A percentile compares a stretch with the other conserved stretches of the same genome.
Evolutionary conservation across 2,329 filamentous ascomycete genomes (phyloP).

Genomic region (Fonsecaea multimorphosa): DNA sequence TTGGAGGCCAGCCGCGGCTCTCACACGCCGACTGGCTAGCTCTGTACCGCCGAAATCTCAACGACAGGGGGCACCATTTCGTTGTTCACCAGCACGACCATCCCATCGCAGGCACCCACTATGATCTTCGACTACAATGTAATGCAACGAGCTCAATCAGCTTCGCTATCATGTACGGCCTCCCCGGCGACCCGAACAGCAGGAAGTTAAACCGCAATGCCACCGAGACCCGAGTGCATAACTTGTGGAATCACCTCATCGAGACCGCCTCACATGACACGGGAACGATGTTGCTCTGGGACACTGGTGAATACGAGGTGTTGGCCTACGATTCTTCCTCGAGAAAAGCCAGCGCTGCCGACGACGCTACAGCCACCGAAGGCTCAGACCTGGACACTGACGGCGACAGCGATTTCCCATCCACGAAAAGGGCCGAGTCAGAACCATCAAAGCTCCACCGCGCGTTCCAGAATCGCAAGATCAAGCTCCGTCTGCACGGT

Average conservation of each 20-base stretch:
- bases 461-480: slow-evolving; percentile 63
- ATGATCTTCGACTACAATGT: slow-evolving; percentile 73
- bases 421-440: slow-evolving; percentile 29
- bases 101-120: slow-evolving; percentile 70
- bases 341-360: slow-evolving; percentile 27
- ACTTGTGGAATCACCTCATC: slow-evolving; percentile 67
- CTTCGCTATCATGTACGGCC: slow-evolving; percentile 68
- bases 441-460: slow-evolving; percentile 56
- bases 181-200: slow-evolving; percentile 65
- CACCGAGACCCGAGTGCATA: slow-evolving; percentile 67
- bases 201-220: slow-evolving; percentile 63
- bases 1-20: slow-evolving; percentile 44
- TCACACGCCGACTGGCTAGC: slow-evolving; percentile 51
- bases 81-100: slow-evolving; percentile 77
- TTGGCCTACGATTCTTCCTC: slow-evolving; percentile 52
- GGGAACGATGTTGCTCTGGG: slow-evolving; percentile 68
- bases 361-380: slow-evolving; percentile 10
- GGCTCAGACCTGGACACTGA: slow-evolving; percentile 41
- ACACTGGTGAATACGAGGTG: slow-evolving; percentile 65
- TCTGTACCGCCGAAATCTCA: slow-evolving; percentile 57
- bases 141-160: slow-evolving; percentile 70
- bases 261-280: slow-evolving; percentile 62
- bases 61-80: slow-evolving; percentile 62
- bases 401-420: slow-evolving; percentile 1
- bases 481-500: slow-evolving; percentile 62